Evolutionary conservation across 2,329 filamentous ascomycete genomes (phyloP), one percentile per base, ranked within the genome.

Genomic region (Fusarium sp.): DNA sequence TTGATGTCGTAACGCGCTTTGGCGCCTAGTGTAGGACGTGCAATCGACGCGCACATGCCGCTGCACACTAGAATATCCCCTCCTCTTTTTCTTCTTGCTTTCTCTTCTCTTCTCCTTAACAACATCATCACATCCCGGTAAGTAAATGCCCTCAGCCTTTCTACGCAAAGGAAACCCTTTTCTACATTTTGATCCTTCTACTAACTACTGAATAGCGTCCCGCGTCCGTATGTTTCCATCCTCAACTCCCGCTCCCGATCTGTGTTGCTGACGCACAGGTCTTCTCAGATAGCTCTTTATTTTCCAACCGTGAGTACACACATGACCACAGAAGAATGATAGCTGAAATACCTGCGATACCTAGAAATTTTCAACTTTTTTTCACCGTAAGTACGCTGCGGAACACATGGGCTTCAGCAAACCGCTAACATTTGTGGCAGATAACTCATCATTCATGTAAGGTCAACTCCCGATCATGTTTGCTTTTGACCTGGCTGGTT

Each of bases 1-100:
- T 11, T 0, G 18, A 37, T 7, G 31, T 6, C 0, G 14, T 4
- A 11, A n/a, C 9, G 34, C 18, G 18, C 5, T n/a, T 37, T 1
- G 6, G 31, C 4, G 31, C 16, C 31, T 18, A 7, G 14, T 0
- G 30, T 1, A 2, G 31, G 31, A 5, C 8, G 16, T 37, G 16
- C n/a, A 11, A 11, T 37, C 18, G 1, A 11, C 1, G 16, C 31
- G 31, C 16, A 34, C 8, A 37, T 37, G 31, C 31, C 9, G 0
- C 3, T 12, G 16, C 3, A 4, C 34, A 7, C 18, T 1, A 37
- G 3, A 2, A 37, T n/a, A 37, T 3, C 34, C 10, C 18, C 34
- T 37, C 34, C 10, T n/a, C 4, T 37, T 12, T 16, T 16, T 9
- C 14, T 9, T 10, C 12, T 14, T 2, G 2, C 3, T 12, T n/a